Base-by-base conservation (phyloP, 2,329 filamentous ascomycete species). In the Ophiocordyceps unilateralis region DNA sequence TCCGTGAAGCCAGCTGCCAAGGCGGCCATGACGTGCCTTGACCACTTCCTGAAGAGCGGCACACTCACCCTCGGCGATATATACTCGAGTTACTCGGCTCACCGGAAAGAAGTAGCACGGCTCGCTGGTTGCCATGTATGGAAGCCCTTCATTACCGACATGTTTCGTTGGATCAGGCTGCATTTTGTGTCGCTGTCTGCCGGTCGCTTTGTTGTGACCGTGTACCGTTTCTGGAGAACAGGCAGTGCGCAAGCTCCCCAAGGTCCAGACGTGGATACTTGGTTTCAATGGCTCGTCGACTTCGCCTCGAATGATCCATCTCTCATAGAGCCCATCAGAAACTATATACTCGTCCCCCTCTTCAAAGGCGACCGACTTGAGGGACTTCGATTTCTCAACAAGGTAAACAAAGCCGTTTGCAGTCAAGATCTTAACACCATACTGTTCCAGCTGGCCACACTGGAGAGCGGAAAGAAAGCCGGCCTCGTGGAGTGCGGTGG, bases 391-490 rank as follows among this genome's bases (percentile, higher is more conserved):
- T 79, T 84, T 46, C 58, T 85, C n/a, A 60, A 68, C 39, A 62
- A 66, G 19, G 63, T 82, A 44, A 78, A 69, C n/a, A 60, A 66
- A 44, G 67, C 60, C 46, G 65, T 65, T 36, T 61, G 61, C 39
- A 62, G 56, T 28, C 58, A 64, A 43, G 64, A 67, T 19, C 58
- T 74, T 22, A 67, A 75, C 43, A 60, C 67, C 42, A 69, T 74
- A 0, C 63, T 78, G 38, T 59, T 85, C 10, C 74, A 78, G 48
- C 66, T 86, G 37, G 70, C 78, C 39, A 72, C 78, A n/a, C 63
- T 86, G 38, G 78, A 84, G 48, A 70, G 77, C 15, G 81, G 78
- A 14, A 85, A 84, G 58, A 81, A 81, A 53, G 64, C 72, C 32
- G 80, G 80, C 1, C 60, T 84, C 17, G 75, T 85, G 2, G 77